These are phyloP conservation scores for Ambrosia trifida DNA, from an alignment of 129 eudicot genomes.

Conservation along the genomic window DNA sequence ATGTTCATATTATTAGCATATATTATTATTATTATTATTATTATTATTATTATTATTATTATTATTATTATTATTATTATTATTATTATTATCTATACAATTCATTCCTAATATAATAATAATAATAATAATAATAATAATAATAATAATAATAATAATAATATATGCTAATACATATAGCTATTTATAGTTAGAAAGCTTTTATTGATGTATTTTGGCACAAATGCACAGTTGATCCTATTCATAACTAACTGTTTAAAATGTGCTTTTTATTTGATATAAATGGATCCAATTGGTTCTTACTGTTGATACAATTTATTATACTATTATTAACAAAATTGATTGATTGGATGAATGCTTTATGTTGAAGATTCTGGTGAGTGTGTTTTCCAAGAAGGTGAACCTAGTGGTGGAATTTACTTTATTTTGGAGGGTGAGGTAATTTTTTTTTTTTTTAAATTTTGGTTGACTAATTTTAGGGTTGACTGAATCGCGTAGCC, in stretches of 20 bases:
- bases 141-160: too few relatives aligned
- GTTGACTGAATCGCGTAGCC: neutral
- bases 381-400: slow-evolving; percentile 1
- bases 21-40: too few relatives aligned
- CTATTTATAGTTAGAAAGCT: neutral
- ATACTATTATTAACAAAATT: neutral
- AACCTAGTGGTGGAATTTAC: slow-evolving; percentile 1
- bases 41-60: too few relatives aligned
- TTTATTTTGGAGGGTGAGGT: slow-evolving; percentile 13
- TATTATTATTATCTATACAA: too few relatives aligned
- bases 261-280: neutral
- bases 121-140: too few relatives aligned
- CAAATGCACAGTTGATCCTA: neutral
- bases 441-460: neutral
- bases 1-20: too few relatives aligned
- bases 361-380: slow-evolving; percentile 11
- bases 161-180: neutral
- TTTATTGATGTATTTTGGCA: neutral
- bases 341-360: neutral
- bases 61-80: too few relatives aligned
- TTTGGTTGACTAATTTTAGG: neutral
- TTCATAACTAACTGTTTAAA: neutral
- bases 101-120: too few relatives aligned
- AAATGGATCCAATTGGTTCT: neutral
- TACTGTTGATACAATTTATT: neutral